Percentiles rank a stretch among this genome's conserved stretches.
These are phyloP conservation scores for Pestalotiopsis sp. DNA, from an alignment of 2,329 filamentous ascomycete species.

Conservation along the genomic window DNA sequence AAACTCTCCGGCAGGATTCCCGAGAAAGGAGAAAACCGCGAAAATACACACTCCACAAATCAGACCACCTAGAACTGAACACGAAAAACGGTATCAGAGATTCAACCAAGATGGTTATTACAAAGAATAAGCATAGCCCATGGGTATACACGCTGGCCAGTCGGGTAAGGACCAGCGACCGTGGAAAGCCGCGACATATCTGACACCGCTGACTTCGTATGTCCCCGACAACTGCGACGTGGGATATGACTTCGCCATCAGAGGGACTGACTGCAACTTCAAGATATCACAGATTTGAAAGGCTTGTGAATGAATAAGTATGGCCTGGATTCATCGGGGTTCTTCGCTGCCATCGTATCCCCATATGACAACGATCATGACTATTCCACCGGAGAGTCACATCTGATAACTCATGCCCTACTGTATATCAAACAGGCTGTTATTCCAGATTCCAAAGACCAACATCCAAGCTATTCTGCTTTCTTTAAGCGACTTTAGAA, in stretches of 20 bases:
- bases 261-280: neutral
- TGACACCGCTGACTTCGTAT: neutral
- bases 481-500: no score
- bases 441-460: no score
- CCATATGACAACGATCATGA: neutral
- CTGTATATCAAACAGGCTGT: no score
- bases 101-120: neutral
- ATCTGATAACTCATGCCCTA: no score
- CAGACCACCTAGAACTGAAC: neutral
- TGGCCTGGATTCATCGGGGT: neutral
- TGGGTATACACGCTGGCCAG: neutral
- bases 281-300: neutral
- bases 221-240: neutral
- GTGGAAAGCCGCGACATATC: neutral
- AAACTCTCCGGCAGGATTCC: neutral
- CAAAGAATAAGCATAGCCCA: neutral
- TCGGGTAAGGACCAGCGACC: neutral
- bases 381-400: no score
- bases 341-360: neutral
- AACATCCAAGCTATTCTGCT: no score
- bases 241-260: neutral
- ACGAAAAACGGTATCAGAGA: neutral
- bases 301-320: neutral
- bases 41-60: neutral
- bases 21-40: neutral